Conservation (phyloP, 2,329 filamentous ascomycete species). For the Knufia fluminis region DNA sequence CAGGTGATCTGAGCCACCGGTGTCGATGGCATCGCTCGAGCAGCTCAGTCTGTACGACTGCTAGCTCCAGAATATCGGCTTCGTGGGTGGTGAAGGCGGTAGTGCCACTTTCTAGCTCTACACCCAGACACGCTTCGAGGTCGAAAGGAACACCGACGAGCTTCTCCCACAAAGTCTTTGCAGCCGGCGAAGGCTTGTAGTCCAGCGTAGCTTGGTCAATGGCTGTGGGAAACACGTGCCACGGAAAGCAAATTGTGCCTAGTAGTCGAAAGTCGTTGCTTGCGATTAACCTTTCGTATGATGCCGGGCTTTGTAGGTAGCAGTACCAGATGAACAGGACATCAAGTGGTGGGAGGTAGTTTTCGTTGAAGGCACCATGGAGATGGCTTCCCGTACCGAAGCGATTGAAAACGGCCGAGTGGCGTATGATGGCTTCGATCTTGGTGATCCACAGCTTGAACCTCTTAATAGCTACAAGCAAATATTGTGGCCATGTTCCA, state of each 20-base stretch:
- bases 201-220: neutral
- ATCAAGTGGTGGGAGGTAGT: slow-evolving; percentile 4
- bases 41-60: neutral
- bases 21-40: neutral
- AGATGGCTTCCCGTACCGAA: slow-evolving; percentile 3
- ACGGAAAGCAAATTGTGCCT: slow-evolving; percentile 2
- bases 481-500: neutral
- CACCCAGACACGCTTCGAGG: neutral
- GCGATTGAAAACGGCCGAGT: slow-evolving; percentile 3
- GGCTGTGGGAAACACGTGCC: neutral
- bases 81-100: neutral
- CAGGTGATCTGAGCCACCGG: slow-evolving; percentile 1
- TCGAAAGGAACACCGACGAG: neutral
- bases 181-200: neutral
- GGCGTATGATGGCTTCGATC: neutral
- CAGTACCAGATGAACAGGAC: slow-evolving; percentile 4
- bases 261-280: slow-evolving; percentile 2
- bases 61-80: neutral
- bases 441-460: slow-evolving; percentile 3
- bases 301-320: neutral
- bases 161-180: neutral
- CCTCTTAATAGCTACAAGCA: neutral
- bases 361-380: neutral
- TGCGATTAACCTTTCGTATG: neutral
- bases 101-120: neutral